phyloP scores from a whole-genome alignment of 140 eudicot species.

The Cichorium intybus region DNA sequence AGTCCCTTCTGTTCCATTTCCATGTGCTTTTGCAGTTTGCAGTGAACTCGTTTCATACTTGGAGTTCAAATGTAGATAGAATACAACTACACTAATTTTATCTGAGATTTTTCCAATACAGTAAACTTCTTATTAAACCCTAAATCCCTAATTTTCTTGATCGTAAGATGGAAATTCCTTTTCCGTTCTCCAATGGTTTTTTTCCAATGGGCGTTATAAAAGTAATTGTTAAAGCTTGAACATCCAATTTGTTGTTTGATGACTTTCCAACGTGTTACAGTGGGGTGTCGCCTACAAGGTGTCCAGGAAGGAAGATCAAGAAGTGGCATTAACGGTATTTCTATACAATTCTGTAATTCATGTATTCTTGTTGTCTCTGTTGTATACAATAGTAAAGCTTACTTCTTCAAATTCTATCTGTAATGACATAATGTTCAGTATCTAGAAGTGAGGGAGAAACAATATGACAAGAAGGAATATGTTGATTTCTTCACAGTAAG shows the following conservation, averaged over 20 bases:
- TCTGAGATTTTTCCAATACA: neutral
- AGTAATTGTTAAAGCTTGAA: neutral
- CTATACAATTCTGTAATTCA: slow-evolving; percentile 2
- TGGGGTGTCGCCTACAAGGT: slow-evolving; percentile 96
- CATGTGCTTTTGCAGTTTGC: neutral
- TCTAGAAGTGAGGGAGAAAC: slow-evolving; percentile 97
- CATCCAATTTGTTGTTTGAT: slow-evolving; percentile 6
- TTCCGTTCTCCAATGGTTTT: neutral
- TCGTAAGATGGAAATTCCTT: neutral
- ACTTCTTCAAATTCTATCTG: slow-evolving; percentile 17
- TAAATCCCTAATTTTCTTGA: neutral
- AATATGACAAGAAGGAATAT: slow-evolving; percentile 80
- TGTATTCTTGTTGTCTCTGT: neutral
- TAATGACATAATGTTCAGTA: slow-evolving; percentile 33
- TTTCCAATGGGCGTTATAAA: neutral
- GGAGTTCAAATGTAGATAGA: too few species aligned
- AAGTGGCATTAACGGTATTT: slow-evolving; percentile 68
- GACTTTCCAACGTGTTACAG: slow-evolving; percentile 29
- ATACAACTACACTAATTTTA: too few species aligned
- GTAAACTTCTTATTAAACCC: neutral
- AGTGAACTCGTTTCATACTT: neutral
- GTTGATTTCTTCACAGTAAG: slow-evolving; percentile 91
- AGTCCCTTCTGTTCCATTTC: neutral
- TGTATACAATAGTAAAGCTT: neutral
- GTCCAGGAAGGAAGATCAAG: slow-evolving; percentile 59